Conservation (phyloP, 2,329 filamentous ascomycete genomes). For the Fusarium metavorans region DNA sequence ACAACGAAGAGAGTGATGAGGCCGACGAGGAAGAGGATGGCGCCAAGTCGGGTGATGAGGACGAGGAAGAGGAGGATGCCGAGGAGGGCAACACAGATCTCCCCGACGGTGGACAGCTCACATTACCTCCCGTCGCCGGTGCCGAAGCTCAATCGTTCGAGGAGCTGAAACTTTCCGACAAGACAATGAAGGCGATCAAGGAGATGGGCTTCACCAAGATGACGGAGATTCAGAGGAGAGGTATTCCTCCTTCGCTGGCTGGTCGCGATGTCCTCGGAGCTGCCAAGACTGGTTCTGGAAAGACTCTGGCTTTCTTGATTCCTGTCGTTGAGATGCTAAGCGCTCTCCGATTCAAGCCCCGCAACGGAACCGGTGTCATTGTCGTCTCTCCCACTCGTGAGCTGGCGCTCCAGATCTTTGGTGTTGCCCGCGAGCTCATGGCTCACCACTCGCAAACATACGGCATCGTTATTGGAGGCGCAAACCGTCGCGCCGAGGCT, state of each 20-base stretch:
- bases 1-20: constrained; percentile 43
- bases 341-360: constrained; percentile 91
- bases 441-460: constrained; percentile 93
- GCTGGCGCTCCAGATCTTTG: constrained; percentile 94
- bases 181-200: constrained; percentile 86
- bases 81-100: constrained; percentile 50
- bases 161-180: constrained; percentile 87
- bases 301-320: constrained; percentile 94
- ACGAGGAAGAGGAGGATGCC: constrained; percentile 42
- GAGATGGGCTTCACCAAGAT: constrained; percentile 96
- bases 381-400: constrained; percentile 94
- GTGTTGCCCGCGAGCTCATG: constrained; percentile 93
- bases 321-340: constrained; percentile 94
- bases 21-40: constrained; percentile 48
- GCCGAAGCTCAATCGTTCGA: constrained; percentile 78
- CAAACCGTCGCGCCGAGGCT: constrained; percentile 89
- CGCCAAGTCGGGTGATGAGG: constrained; percentile 43
- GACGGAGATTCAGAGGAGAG: constrained; percentile 92
- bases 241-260: constrained; percentile 88
- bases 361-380: constrained; percentile 93
- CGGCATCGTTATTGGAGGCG: constrained; percentile 95
- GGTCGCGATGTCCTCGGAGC: constrained; percentile 94
- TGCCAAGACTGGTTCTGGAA: constrained; percentile 95
- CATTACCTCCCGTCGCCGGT: constrained; percentile 63
- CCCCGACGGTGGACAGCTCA: constrained; percentile 55